Conservation (phyloP, 768 basidiomycete species). For the Suillus subluteus region DNA sequence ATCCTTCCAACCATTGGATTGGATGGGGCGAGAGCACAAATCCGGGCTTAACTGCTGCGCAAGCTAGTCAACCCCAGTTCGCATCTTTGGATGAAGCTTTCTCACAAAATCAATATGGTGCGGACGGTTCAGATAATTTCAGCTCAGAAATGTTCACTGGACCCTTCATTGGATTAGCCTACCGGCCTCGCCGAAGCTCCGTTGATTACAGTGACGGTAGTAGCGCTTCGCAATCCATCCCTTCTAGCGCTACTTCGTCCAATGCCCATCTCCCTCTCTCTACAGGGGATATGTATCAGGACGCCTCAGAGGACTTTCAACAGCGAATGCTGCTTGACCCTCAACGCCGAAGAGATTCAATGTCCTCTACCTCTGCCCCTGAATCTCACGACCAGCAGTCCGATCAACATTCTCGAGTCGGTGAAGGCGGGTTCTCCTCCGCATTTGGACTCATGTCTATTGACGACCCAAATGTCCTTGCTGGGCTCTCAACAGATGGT, state of each 20-base stretch:
- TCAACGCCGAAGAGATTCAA: conserved; percentile 23
- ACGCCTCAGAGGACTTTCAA: conserved; percentile 32
- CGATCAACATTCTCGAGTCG: conserved; percentile 16
- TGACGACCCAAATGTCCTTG: conserved; percentile 71
- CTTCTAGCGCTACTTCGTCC: conserved; percentile 60
- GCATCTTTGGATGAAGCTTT: conserved; percentile 33
- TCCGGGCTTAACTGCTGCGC: background rate
- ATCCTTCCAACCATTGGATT: conserved; percentile 26
- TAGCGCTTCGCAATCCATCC: conserved; percentile 47
- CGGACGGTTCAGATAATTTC: conserved; percentile 20
- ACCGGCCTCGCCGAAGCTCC: conserved; percentile 37
- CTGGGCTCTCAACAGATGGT: conserved; percentile 59
- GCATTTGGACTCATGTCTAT: conserved; percentile 79
- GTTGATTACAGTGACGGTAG: conserved; percentile 48
- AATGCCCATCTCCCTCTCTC: conserved; percentile 52
- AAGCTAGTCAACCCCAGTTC: conserved; percentile 16
- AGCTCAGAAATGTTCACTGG: conserved; percentile 16
- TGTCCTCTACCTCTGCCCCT: conserved; percentile 15
- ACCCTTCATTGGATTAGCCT: conserved; percentile 30
- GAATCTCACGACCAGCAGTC: conserved; percentile 18
- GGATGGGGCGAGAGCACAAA: conserved; percentile 31
- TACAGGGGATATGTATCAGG: conserved; percentile 31
- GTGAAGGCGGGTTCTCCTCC: conserved; percentile 52
- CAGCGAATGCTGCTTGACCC: conserved; percentile 18
- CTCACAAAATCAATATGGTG: conserved; percentile 28